Evolutionary conservation across 2,329 filamentous ascomycete genomes (phyloP).

Genomic region (Nannizziopsis barbatae): DNA sequence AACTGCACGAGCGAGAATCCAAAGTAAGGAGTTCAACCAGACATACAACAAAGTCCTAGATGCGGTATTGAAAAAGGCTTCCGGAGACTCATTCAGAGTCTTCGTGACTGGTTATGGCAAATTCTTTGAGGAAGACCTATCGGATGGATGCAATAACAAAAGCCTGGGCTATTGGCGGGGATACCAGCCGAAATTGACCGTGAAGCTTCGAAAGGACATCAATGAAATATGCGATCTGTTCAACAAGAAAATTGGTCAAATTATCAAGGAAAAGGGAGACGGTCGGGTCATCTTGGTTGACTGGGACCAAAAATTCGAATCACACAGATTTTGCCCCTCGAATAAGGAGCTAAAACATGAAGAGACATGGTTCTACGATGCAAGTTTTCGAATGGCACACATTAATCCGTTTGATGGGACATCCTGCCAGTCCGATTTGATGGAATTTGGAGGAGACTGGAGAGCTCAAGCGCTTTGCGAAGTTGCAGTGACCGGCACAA

Average conservation of each 20-base stretch:
- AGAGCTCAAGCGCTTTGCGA: conserved; percentile 9
- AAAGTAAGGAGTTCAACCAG: conserved; percentile 13
- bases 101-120: conserved; percentile 17
- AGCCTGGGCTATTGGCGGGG: conserved; percentile 14
- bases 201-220: conserved; percentile 17
- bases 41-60: conserved; percentile 17
- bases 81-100: conserved; percentile 20
- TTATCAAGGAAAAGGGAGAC: conserved; percentile 17
- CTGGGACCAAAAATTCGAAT: conserved; percentile 19
- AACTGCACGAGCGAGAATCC: conserved; percentile 5
- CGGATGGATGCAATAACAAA: conserved; percentile 13
- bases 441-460: conserved; percentile 10
- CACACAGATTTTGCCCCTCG: conserved; percentile 22
- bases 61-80: conserved; percentile 18
- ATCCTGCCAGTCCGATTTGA: conserved; percentile 5
- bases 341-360: conserved; percentile 13
- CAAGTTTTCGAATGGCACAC: conserved; percentile 12
- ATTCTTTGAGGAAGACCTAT: conserved; percentile 19
- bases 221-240: conserved; percentile 19
- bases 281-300: conserved; percentile 19
- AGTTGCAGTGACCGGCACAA: conserved; percentile 8
- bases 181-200: conserved; percentile 15
- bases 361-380: conserved; percentile 23
- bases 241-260: conserved; percentile 20
- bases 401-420: conserved; percentile 6